Percentiles rank a stretch among this genome's conserved stretches.
phyloP scores from a whole-genome alignment of 331 rosid species.

The Dryas integrifolia region DNA sequence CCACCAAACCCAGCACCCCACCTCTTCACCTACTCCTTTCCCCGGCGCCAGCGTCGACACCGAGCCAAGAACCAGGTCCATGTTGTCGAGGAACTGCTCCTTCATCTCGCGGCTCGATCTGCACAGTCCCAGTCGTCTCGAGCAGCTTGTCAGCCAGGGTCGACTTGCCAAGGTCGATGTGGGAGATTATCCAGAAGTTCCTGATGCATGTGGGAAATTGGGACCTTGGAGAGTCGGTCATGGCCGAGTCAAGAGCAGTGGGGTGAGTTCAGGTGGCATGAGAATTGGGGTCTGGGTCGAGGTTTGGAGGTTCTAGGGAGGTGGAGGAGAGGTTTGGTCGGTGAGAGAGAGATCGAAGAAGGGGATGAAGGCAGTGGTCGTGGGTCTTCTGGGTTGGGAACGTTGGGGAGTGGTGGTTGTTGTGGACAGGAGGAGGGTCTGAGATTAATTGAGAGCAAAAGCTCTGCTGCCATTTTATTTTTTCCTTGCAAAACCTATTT shows the following conservation, averaged over 20 bases:
- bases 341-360: background rate
- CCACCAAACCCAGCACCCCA: no score
- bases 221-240: constrained; percentile 83
- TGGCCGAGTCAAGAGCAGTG: constrained; percentile 45
- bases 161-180: constrained; percentile 90
- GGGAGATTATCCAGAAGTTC: constrained; percentile 80
- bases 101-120: constrained; percentile 73
- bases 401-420: constrained; percentile 17
- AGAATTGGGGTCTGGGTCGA: constrained; percentile 22
- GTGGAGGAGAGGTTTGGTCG: background rate
- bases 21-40: no score
- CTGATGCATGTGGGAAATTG: constrained; percentile 57
- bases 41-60: no score
- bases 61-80: constrained; percentile 57
- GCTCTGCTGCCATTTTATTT: constrained; percentile 22
- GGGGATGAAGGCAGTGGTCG: background rate
- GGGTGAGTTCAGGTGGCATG: constrained; percentile 27
- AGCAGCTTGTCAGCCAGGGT: constrained; percentile 88
- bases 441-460: constrained; percentile 19
- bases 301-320: background rate
- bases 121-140: constrained; percentile 85
- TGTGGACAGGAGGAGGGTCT: constrained; percentile 29
- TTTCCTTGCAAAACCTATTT: no score
- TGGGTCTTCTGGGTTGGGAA: background rate
- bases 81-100: constrained; percentile 96